These are phyloP conservation scores for Eucalyptus decipiens DNA, from an alignment of 345 rosid species.

Conservation along the genomic window DNA sequence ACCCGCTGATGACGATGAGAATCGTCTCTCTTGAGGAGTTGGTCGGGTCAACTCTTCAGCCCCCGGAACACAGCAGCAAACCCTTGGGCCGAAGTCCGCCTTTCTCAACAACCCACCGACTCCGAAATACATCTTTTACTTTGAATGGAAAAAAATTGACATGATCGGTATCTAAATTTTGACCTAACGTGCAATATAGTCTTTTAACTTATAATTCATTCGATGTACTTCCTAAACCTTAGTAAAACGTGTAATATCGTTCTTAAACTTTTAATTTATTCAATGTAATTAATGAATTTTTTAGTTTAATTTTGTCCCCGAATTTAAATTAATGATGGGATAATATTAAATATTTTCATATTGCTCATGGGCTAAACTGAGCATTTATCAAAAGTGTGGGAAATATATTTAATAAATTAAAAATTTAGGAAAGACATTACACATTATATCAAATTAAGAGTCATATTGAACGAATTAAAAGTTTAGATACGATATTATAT, in stretches of 20 bases:
- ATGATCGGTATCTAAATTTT: accelerated
- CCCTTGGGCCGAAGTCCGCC: neutral
- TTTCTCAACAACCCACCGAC: neutral
- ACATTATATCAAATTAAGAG: accelerated
- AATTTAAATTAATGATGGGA: too few relatives aligned
- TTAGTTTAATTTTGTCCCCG: accelerated
- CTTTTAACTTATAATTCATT: too few relatives aligned
- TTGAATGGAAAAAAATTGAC: neutral
- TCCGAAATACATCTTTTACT: neutral
- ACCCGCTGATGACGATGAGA: neutral
- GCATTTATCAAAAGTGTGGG: neutral
- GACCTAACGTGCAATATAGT: accelerated
- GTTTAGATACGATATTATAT: accelerated
- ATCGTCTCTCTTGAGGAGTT: neutral
- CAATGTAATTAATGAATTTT: too few relatives aligned
- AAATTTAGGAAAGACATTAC: accelerated
- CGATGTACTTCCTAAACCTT: accelerated
- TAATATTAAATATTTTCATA: too few relatives aligned
- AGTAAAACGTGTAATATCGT: accelerated
- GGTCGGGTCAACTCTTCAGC: neutral
- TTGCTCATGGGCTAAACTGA: accelerated
- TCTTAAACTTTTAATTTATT: accelerated
- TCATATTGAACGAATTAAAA: too few relatives aligned
- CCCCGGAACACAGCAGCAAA: neutral
- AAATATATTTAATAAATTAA: accelerated